Evolutionary conservation across 1,284 basidiomycete species (phyloP).

Genomic region (Austroboletus olivaceoglutinosus): DNA sequence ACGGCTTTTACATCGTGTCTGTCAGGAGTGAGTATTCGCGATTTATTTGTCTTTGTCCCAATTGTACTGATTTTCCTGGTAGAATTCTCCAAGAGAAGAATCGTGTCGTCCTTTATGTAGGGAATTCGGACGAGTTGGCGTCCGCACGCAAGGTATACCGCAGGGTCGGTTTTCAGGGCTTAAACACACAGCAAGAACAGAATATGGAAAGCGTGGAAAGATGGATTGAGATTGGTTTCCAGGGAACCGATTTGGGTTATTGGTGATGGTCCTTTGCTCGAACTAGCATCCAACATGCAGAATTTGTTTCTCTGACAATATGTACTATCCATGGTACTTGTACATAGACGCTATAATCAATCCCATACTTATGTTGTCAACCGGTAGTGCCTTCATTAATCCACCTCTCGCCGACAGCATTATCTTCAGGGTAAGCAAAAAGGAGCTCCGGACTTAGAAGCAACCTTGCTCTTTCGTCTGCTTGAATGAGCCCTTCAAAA

Average conservation of each 20-base stretch:
- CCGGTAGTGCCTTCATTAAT: slow-evolving; percentile 14
- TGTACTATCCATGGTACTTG: background rate
- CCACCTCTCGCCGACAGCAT: slow-evolving; percentile 28
- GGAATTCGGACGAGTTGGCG: slow-evolving; percentile 23
- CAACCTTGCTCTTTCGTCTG: slow-evolving; percentile 23
- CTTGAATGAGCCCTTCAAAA: slow-evolving; percentile 34
- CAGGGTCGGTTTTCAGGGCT: slow-evolving; percentile 26
- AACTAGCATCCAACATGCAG: too few species aligned
- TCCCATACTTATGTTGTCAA: slow-evolving; percentile 1
- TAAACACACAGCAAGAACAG: slow-evolving; percentile 7
- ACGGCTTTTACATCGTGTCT: slow-evolving; percentile 44
- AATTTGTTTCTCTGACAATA: too few species aligned
- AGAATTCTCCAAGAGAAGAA: slow-evolving; percentile 37
- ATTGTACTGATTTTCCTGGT: background rate
- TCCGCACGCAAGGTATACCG: slow-evolving; percentile 23
- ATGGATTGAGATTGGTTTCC: slow-evolving; percentile 26
- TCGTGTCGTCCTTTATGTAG: slow-evolving; percentile 52
- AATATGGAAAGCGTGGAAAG: slow-evolving; percentile 15
- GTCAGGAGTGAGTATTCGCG: slow-evolving; percentile 34
- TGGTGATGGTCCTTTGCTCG: too few species aligned
- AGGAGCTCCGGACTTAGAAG: slow-evolving; percentile 31
- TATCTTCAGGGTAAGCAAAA: slow-evolving; percentile 31
- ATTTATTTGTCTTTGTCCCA: background rate
- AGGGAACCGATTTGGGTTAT: slow-evolving; percentile 11
- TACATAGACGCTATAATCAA: background rate